phyloP scores from a whole-genome alignment of 768 basidiomycete species.

The Leccinum olivaceopallidum region DNA sequence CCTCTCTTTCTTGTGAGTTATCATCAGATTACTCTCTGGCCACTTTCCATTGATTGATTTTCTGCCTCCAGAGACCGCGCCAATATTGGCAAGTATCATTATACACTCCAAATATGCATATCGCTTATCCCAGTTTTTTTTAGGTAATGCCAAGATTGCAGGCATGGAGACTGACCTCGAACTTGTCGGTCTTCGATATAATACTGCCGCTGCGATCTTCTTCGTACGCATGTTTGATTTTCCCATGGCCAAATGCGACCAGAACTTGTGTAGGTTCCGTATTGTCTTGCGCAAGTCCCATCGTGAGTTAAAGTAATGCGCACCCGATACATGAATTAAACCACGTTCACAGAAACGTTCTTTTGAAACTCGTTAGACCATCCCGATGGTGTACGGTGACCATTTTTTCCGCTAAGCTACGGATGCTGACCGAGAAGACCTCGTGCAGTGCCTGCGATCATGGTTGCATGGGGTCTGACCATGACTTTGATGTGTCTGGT shows the following conservation, averaged over 20 bases:
- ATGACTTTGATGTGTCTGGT: conserved; percentile 41
- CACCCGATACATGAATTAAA: neutral
- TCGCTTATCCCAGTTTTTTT: conserved; percentile 6
- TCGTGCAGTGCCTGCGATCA: conserved; percentile 37
- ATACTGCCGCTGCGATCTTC: conserved; percentile 40
- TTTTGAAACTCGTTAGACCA: conserved; percentile 34
- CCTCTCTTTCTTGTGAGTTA: conserved; percentile 2
- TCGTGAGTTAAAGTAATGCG: conserved; percentile 31
- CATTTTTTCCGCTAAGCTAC: neutral
- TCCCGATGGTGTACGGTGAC: conserved; percentile 34
- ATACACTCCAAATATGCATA: neutral
- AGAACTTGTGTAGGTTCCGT: conserved; percentile 31
- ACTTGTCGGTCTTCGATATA: conserved; percentile 38
- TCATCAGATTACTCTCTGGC: neutral
- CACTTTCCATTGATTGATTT: neutral
- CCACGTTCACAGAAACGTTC: conserved; percentile 32
- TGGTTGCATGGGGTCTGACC: conserved; percentile 39
- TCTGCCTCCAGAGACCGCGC: conserved; percentile 39
- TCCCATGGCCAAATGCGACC: neutral
- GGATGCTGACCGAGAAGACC: conserved; percentile 5
- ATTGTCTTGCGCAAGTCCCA: conserved; percentile 39
- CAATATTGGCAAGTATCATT: conserved; percentile 40
- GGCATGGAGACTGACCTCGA: conserved; percentile 44
- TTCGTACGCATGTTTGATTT: conserved; percentile 26
- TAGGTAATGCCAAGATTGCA: conserved; percentile 45